Conservation (phyloP, 805 yeast genomes). For the Sugiyamaella floridensis region DNA sequence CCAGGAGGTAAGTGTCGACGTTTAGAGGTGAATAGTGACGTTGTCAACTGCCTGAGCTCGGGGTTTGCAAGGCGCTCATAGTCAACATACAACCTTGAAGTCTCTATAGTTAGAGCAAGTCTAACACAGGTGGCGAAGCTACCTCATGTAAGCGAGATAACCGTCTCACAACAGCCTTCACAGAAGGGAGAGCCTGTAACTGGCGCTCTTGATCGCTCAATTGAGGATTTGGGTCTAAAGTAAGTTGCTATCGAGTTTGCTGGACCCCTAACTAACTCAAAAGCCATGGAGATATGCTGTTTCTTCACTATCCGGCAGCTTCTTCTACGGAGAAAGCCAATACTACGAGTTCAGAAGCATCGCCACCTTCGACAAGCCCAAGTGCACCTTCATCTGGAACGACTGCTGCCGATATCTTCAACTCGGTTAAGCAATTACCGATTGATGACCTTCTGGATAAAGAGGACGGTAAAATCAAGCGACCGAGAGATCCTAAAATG, state of each 20-base stretch:
- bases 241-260: neutral
- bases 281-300: slow-evolving; percentile 53
- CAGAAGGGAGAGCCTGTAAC: slow-evolving; percentile 38
- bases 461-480: slow-evolving; percentile 63
- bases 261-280: neutral
- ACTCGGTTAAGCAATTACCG: slow-evolving; percentile 44
- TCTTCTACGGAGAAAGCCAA: neutral
- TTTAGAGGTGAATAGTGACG: neutral
- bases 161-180: slow-evolving; percentile 42
- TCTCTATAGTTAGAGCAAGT: neutral
- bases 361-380: slow-evolving; percentile 14
- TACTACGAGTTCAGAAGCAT: neutral
- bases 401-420: slow-evolving; percentile 17
- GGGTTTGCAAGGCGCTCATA: too few relatives aligned
- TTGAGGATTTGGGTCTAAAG: slow-evolving; percentile 33
- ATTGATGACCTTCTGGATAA: slow-evolving; percentile 63
- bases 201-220: slow-evolving; percentile 32
- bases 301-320: slow-evolving; percentile 34
- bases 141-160: slow-evolving; percentile 24
- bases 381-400: slow-evolving; percentile 4
- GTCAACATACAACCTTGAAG: too few relatives aligned
- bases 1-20: slow-evolving; percentile 1
- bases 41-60: slow-evolving; percentile 10
- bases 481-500: slow-evolving; percentile 48
- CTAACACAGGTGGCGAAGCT: slow-evolving; percentile 25